phyloP scores from a whole-genome alignment of 176 grass and related monocot species.

The bread wheat (Triticum aestivum) region IWGSC_CS_RefSeq_v2.1 NC_057800.1:597184825-597185324 shows the following conservation, averaged over 20 bases:
- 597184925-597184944: conserved; percentile 22
- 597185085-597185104: conserved; percentile 77
- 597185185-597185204: conserved; percentile 60
- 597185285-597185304: conserved; percentile 87
- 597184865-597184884: not conserved
- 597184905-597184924: conserved; percentile 7
- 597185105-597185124: conserved; percentile 39
- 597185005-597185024: not conserved
- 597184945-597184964: conserved; percentile 22
- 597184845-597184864: not conserved
- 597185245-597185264: conserved; percentile 64
- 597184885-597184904: conserved; percentile 22
- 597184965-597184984: conserved; percentile 6
- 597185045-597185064: conserved; percentile 26
- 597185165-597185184: conserved; percentile 69
- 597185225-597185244: conserved; percentile 87
- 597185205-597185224: conserved; percentile 79
- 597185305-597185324: conserved; percentile 84
- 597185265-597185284: conserved; percentile 70
- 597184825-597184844: no score
- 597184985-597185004: conserved; percentile 24
- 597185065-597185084: conserved; percentile 45
- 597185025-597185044: conserved; percentile 6
- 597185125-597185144: conserved; percentile 54
- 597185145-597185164: conserved; percentile 87